These are phyloP conservation scores for Schizochytrium sp. DNA, from an alignment of 108 stramenopile species.

Conservation along the genomic window DNA sequence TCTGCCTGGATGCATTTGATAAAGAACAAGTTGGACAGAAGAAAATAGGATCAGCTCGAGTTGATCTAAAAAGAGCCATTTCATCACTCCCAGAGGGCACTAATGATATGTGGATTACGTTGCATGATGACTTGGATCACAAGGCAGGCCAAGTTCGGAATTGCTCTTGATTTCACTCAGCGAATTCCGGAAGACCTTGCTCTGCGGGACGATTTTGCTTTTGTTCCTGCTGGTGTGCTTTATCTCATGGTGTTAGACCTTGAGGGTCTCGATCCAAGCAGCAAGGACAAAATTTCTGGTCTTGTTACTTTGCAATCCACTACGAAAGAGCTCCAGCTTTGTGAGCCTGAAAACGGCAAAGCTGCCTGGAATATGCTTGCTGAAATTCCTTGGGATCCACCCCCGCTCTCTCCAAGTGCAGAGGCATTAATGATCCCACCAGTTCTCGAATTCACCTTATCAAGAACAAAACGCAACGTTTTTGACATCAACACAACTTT, in stretches of 20 bases:
- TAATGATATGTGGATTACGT: slow-evolving; percentile 22
- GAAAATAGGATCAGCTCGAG: not conserved
- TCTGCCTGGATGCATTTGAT: not conserved
- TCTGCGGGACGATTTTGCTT: slow-evolving; percentile 22
- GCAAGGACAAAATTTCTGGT: not conserved
- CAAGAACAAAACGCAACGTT: not conserved
- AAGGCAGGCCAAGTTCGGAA: not conserved
- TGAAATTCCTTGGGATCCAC: not conserved
- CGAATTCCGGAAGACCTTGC: not conserved
- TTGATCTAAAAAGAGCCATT: not conserved
- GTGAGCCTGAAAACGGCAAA: not conserved
- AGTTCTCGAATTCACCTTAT: not conserved
- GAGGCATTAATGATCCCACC: not conserved
- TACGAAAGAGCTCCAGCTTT: too few species aligned
- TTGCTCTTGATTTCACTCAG: not conserved
- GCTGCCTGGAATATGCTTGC: not conserved
- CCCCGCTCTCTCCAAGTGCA: not conserved
- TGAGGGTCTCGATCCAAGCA: not conserved
- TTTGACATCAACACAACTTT: not conserved
- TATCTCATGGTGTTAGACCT: slow-evolving; percentile 4
- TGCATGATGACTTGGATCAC: not conserved
- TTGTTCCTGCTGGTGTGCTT: not conserved
- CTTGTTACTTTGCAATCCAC: not conserved
- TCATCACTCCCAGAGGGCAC: not conserved
- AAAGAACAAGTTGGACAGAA: not conserved